Conservation (phyloP, 306 rosid genomes). For the Quercus cerris region DNA sequence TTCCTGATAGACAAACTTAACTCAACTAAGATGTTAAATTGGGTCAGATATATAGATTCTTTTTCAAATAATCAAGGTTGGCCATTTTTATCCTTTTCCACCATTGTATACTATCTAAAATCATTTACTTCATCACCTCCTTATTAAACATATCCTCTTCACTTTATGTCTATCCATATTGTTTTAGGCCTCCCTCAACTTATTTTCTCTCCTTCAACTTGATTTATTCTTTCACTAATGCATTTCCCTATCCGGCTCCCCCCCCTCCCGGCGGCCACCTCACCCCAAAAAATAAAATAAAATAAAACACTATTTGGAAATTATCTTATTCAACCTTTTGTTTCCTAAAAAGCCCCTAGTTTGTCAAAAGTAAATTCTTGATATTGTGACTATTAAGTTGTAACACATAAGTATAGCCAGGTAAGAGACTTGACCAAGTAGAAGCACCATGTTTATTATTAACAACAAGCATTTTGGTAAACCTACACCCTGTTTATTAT, state of each 20-base stretch:
- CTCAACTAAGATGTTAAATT: background rate
- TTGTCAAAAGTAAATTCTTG: background rate
- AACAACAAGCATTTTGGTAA: too few species aligned
- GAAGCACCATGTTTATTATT: background rate
- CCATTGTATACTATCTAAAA: background rate
- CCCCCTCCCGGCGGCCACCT: too few species aligned
- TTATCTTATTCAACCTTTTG: background rate
- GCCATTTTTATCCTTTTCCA: background rate
- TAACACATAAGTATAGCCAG: background rate
- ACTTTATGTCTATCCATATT: too few species aligned
- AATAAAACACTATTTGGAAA: background rate
- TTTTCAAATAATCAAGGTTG: background rate
- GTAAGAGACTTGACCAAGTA: constrained; percentile 5
- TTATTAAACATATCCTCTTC: background rate
- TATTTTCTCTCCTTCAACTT: background rate
- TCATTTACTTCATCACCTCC: background rate
- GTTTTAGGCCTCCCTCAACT: background rate
- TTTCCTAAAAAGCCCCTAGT: background rate
- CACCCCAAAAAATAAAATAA: too few species aligned
- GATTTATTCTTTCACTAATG: too few species aligned
- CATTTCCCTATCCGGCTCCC: background rate
- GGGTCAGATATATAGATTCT: background rate
- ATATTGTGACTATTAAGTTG: background rate
- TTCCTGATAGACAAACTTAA: background rate
- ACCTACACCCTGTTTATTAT: too few species aligned